Evolutionary conservation across 1,139 yeast species (phyloP).

Genomic region (Protomyces lactucae-debilis): DNA sequence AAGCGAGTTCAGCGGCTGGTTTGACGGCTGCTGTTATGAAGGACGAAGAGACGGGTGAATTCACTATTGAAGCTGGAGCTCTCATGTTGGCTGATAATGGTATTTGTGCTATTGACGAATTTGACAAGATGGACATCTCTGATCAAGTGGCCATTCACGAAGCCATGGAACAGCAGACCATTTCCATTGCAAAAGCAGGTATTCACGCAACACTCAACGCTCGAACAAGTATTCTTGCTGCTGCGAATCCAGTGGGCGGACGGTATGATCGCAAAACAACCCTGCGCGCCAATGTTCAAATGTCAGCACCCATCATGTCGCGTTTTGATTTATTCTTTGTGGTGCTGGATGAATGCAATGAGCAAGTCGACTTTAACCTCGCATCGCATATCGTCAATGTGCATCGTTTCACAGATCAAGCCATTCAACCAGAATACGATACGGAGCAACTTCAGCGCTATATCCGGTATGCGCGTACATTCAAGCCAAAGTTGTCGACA

Average conservation of each 20-base stretch:
- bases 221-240: constrained; percentile 90
- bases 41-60: constrained; percentile 97
- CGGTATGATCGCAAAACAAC: constrained; percentile 84
- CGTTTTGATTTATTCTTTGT: constrained; percentile 95
- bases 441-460: constrained; percentile 86
- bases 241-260: constrained; percentile 96
- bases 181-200: constrained; percentile 97
- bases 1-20: constrained; percentile 98
- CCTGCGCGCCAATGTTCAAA: constrained; percentile 77
- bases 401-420: constrained; percentile 87
- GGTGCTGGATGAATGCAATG: constrained; percentile 91
- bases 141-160: constrained; percentile 99
- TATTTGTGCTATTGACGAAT: constrained; percentile 96
- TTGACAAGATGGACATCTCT: constrained; percentile 91
- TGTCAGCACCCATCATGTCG: constrained; percentile 99
- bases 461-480: constrained; percentile 86
- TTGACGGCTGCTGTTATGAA: constrained; percentile 96
- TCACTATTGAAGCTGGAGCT: constrained; percentile 98
- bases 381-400: constrained; percentile 90
- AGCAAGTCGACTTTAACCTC: constrained; percentile 77
- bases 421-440: constrained; percentile 82
- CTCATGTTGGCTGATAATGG: constrained; percentile 98
- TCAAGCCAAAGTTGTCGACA: constrained; percentile 79
- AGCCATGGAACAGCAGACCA: constrained; percentile 99
- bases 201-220: constrained; percentile 97